Conservation (phyloP, 2,329 filamentous ascomycete genomes). For the Epicoccum sorghinum region DNA sequence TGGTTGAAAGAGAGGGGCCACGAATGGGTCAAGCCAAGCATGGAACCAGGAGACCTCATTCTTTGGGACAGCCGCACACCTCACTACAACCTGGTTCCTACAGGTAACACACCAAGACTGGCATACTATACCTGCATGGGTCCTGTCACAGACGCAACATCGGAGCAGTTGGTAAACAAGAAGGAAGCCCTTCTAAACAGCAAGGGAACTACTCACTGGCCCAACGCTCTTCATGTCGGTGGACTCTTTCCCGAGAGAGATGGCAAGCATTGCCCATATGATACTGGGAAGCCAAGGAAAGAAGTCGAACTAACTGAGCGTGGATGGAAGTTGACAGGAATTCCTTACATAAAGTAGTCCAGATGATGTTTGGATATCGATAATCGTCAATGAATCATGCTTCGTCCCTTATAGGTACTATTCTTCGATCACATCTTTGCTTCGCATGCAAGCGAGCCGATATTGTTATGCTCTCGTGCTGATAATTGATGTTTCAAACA, state of each 20-base stretch:
- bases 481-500: too few species aligned
- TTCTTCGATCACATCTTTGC: too few species aligned
- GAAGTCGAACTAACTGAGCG: neutral
- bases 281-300: neutral
- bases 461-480: too few species aligned
- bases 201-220: neutral
- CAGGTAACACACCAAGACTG: neutral
- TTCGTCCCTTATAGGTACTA: too few species aligned
- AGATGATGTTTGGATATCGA: conserved; percentile 28
- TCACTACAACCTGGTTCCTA: neutral
- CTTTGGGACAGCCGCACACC: neutral
- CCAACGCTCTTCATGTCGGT: conserved; percentile 2
- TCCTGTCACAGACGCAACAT: neutral
- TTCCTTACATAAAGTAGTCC: neutral
- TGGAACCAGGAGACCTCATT: neutral
- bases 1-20: neutral
- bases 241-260: neutral
- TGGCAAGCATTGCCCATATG: neutral
- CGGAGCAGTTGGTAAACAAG: neutral
- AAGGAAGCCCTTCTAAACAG: neutral
- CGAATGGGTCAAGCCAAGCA: neutral
- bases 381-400: too few species aligned
- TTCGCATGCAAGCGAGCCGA: too few species aligned
- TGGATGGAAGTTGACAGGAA: neutral
- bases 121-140: neutral